Percentiles rank a stretch among this genome's conserved stretches.
Conservation (phyloP, 768 basidiomycete genomes). For the Sistotremastrum niveocremeum region DNA sequence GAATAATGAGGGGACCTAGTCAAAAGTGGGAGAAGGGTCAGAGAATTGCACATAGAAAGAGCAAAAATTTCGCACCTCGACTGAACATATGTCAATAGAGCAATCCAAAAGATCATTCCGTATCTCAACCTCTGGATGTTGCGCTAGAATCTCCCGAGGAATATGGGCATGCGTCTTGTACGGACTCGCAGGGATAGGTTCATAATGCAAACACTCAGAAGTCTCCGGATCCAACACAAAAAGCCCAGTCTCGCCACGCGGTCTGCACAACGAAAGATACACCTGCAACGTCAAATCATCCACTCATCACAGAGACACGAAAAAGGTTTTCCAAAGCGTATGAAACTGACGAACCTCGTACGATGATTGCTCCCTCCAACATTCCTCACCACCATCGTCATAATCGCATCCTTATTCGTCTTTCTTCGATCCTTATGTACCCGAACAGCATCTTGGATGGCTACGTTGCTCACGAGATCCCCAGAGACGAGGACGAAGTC, state of each 20-base stretch:
- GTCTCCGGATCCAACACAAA: conserved; percentile 68
- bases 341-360: conserved; percentile 41
- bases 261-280: conserved; percentile 25
- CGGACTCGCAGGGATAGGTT: conserved; percentile 61
- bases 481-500: conserved; percentile 89
- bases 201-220: conserved; percentile 76
- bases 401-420: conserved; percentile 83
- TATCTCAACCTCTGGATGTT: conserved; percentile 72
- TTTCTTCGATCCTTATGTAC: conserved; percentile 80
- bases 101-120: conserved; percentile 82
- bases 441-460: conserved; percentile 78
- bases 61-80: conserved; percentile 46
- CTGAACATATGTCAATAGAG: conserved; percentile 85
- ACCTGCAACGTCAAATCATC: conserved; percentile 1
- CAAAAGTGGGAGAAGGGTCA: conserved; percentile 1
- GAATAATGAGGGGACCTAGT: conserved; percentile 85
- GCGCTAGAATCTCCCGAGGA: conserved; percentile 62
- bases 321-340: neutral
- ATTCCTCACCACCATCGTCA: conserved; percentile 91
- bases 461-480: conserved; percentile 86
- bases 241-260: conserved; percentile 59
- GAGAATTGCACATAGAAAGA: neutral
- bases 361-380: conserved; percentile 50
- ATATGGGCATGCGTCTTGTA: conserved; percentile 44
- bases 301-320: neutral